Conservation (phyloP, 108 stramenopile genomes). For the Skeletonema tropicum region DNA sequence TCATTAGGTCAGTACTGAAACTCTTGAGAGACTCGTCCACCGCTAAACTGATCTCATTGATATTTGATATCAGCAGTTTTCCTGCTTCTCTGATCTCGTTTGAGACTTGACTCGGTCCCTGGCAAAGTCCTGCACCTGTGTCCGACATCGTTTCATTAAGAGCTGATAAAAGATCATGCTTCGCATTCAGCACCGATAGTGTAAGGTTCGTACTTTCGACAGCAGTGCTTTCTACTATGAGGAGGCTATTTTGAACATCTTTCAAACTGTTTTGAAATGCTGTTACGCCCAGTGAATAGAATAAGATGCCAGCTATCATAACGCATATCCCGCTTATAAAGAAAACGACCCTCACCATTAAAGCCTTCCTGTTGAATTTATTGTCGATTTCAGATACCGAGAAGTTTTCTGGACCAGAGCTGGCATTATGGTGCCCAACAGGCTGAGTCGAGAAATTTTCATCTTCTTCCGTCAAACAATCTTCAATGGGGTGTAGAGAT, state of each 20-base stretch:
- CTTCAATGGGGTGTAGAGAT: not conserved
- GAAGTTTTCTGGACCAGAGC: not conserved
- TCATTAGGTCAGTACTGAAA: constrained; percentile 27
- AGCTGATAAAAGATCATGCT: constrained; percentile 12
- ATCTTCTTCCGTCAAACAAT: constrained; percentile 11
- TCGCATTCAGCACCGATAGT: constrained; percentile 1
- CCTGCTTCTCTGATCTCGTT: not conserved
- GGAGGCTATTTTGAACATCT: not conserved
- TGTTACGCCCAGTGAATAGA: constrained; percentile 20
- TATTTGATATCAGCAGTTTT: not conserved
- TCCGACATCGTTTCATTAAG: not conserved
- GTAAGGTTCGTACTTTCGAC: constrained; percentile 16
- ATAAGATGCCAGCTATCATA: constrained; percentile 3
- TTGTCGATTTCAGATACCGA: not conserved
- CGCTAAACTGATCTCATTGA: constrained; percentile 14
- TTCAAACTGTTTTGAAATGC: constrained; percentile 6
- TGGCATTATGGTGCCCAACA: not conserved
- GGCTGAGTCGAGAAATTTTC: not conserved
- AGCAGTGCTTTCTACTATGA: constrained; percentile 20
- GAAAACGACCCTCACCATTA: constrained; percentile 8
- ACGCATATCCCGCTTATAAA: constrained; percentile 12
- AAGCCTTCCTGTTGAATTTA: constrained; percentile 20
- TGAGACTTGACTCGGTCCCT: not conserved
- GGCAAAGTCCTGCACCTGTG: not conserved
- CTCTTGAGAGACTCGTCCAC: constrained; percentile 13